A percentile compares a stretch with the other conserved stretches of the same genome.
Conservation (phyloP, 768 basidiomycete species). For the Agrocybe pediades region DNA sequence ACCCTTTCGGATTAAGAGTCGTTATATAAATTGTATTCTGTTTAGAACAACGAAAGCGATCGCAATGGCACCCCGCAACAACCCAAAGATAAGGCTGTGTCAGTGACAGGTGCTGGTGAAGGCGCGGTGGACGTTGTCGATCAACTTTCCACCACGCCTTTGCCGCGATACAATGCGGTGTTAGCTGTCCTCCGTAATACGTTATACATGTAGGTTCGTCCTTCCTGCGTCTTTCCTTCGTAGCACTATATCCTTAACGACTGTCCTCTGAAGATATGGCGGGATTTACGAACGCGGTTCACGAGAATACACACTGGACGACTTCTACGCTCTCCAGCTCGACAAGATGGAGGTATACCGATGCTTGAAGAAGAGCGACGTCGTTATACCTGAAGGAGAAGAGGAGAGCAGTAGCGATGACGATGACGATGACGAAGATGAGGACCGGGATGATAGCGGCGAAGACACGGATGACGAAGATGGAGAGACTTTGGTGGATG, state of each 20-base stretch:
- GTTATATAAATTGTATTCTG: no score
- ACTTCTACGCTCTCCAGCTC: slow-evolving; percentile 78
- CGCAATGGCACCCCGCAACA: neutral
- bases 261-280: slow-evolving; percentile 63
- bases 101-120: slow-evolving; percentile 1
- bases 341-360: slow-evolving; percentile 82
- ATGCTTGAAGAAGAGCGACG: slow-evolving; percentile 69
- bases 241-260: neutral
- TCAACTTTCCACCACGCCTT: slow-evolving; percentile 61
- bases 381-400: slow-evolving; percentile 63
- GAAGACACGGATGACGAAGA: slow-evolving; percentile 46
- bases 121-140: slow-evolving; percentile 55
- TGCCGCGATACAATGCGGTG: slow-evolving; percentile 87
- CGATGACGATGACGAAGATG: slow-evolving; percentile 58
- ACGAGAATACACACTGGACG: slow-evolving; percentile 87
- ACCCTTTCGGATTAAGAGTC: no score
- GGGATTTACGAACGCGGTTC: slow-evolving; percentile 85
- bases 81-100: neutral
- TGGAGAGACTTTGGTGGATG: slow-evolving; percentile 29
- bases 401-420: slow-evolving; percentile 64
- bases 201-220: slow-evolving; percentile 70
- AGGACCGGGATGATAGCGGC: slow-evolving; percentile 58
- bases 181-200: slow-evolving; percentile 82
- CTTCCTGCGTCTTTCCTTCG: neutral
- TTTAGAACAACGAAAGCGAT: no score